Evolutionary conservation across 2,329 filamentous ascomycete species (phyloP).

Genomic region (Diaporthe sp.): DNA sequence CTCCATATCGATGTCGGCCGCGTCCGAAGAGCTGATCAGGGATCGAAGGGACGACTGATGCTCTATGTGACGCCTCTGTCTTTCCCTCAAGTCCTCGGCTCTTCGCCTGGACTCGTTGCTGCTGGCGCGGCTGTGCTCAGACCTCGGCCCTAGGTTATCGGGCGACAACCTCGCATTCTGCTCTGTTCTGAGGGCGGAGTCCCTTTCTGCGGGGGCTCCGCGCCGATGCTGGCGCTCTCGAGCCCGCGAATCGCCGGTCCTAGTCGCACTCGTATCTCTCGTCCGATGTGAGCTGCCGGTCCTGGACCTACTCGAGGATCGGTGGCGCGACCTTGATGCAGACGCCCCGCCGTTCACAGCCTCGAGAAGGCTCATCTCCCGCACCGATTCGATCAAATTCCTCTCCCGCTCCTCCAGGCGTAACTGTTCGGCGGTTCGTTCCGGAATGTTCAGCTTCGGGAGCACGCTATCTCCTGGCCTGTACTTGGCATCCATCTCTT

Average conservation of each 20-base stretch:
- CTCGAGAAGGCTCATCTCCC: constrained; percentile 80
- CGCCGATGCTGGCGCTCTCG: constrained; percentile 47
- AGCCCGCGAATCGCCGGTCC: constrained; percentile 51
- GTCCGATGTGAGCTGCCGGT: constrained; percentile 43
- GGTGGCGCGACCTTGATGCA: constrained; percentile 45
- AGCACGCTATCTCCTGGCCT: constrained; percentile 86
- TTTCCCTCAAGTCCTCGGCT: constrained; percentile 54
- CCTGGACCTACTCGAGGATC: constrained; percentile 44
- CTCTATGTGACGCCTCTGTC: constrained; percentile 75
- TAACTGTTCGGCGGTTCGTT: constrained; percentile 66
- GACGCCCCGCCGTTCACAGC: constrained; percentile 63
- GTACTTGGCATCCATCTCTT: constrained; percentile 82
- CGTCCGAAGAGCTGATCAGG: constrained; percentile 83
- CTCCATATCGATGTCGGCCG: constrained; percentile 84
- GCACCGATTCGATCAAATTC: constrained; percentile 78
- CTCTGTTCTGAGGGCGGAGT: constrained; percentile 49
- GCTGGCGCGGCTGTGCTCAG: constrained; percentile 54
- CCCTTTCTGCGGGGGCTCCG: constrained; percentile 49
- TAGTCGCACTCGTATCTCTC: constrained; percentile 46
- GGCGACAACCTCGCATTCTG: constrained; percentile 56
- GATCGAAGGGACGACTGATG: constrained; percentile 92
- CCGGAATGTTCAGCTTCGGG: constrained; percentile 68
- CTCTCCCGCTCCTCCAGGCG: constrained; percentile 76
- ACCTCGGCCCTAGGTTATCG: constrained; percentile 51
- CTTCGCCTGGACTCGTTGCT: constrained; percentile 62